A percentile compares a stretch with the other conserved stretches of the same genome.
Evolutionary conservation across 371 early-diverging fungal genomes (phyloP).

Genomic region (Mortierella sp.): DNA sequence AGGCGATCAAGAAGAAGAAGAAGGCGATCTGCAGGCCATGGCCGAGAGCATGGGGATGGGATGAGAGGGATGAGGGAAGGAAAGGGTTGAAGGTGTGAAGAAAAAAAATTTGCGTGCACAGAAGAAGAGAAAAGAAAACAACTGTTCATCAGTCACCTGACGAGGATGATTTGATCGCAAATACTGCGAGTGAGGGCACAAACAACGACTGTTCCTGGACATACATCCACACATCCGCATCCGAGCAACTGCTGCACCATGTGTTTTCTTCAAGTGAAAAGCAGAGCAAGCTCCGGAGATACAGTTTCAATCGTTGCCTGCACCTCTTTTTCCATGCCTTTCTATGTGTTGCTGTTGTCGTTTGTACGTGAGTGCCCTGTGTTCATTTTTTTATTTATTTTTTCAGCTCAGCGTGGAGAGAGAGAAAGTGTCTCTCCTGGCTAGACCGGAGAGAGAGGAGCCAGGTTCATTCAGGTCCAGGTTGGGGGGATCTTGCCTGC

Average conservation of each 20-base stretch:
- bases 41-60: background rate
- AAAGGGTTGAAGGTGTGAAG: background rate
- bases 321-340: background rate
- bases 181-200: background rate
- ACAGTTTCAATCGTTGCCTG: background rate
- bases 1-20: background rate
- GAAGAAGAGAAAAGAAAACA: background rate
- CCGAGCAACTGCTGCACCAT: background rate
- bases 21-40: background rate
- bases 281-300: slow-evolving; percentile 8
- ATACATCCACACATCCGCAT: background rate
- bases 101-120: background rate
- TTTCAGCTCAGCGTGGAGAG: background rate
- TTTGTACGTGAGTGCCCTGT: background rate
- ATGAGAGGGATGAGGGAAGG: background rate
- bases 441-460: background rate
- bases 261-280: background rate
- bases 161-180: background rate
- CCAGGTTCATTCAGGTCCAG: background rate
- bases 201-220: background rate
- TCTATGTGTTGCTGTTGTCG: background rate
- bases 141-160: background rate
- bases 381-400: no score
- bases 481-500: background rate
- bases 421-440: background rate